Base-by-base conservation (phyloP, 306 rosid genomes). In the Quercus aquifolioides region DNA sequence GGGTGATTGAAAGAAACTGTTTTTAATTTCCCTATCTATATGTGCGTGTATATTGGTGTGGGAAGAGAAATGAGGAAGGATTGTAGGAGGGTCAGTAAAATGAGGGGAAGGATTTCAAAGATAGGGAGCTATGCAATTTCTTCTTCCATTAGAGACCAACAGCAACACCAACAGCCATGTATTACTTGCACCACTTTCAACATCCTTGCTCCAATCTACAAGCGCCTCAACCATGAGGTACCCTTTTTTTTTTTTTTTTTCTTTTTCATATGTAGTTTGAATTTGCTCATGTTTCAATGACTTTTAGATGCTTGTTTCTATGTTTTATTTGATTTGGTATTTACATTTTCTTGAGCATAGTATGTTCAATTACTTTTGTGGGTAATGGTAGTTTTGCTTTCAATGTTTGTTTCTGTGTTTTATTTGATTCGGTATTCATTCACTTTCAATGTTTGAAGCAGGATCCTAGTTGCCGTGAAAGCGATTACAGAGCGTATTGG, bases 131-230 rank as follows among this genome's bases (percentile, higher is more conserved):
- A 89, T 30, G 94, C 97, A 26, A 87, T 92, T 78, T 73, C 98
- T 19, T 93, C 98, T 31, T 90, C 97, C 51, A 76, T 84, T 9
- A 91, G 76, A 49, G 98, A 92, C 71, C 90, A 79, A 17, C 93
- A 84, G 14, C 94, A 79, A 77, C 97, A 87, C 41, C 98, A 81
- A 77, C 97, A 87, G 65, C 98, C 97, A 60, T 84, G 85, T 83
- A 88, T 95, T 74, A 90, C 98, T 28, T 95, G 99, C 80, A 95
- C 99, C 10, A 95, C 99, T 35, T 95, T 95, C 76, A 95, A 95
- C 82, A 93, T 95, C 67, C 98, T 95, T 43, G 99, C 99, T 49
- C 99, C 99, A 57, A 95, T 95, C n/a, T 95, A 95, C 86, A 95
- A 95, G 82, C 98, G 99, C 30, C 78, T 95, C 75, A 74, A 83